A percentile compares a stretch with the other conserved stretches of the same genome.
Evolutionary conservation across 2,329 filamentous ascomycete genomes (phyloP).

Genomic region (Colletotrichum orchidophilum): DNA sequence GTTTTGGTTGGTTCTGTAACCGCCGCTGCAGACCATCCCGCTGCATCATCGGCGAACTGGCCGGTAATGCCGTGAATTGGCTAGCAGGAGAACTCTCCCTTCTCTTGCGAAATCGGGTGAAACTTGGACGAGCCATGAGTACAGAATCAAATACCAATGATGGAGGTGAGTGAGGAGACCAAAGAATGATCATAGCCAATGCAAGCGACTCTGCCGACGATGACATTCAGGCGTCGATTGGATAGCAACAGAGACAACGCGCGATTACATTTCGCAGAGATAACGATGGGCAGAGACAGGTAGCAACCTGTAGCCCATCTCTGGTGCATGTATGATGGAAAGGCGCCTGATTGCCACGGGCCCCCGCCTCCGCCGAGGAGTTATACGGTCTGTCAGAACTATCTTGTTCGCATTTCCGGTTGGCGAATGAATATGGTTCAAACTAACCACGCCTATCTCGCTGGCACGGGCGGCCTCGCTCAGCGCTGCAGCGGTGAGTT

Average conservation of each 20-base stretch:
- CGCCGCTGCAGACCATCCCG: not conserved
- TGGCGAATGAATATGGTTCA: not conserved
- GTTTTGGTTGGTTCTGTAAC: slow-evolving; percentile 18
- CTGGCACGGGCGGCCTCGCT: slow-evolving; percentile 3
- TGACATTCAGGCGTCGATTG: too few species aligned
- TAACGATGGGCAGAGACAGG: too few species aligned
- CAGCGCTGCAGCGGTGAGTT: slow-evolving; percentile 14
- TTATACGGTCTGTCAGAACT: not conserved
- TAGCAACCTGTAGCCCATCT: too few species aligned
- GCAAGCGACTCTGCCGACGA: not conserved
- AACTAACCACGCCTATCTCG: not conserved
- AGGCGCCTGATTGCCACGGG: not conserved
- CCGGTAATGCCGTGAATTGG: not conserved
- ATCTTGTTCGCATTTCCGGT: not conserved
- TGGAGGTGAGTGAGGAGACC: not conserved
- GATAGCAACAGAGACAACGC: too few species aligned
- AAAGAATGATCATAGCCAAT: too few species aligned
- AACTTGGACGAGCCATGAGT: not conserved
- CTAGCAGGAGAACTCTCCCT: not conserved
- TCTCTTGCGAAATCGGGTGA: not conserved
- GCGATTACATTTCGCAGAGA: too few species aligned
- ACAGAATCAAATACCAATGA: not conserved
- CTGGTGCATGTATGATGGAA: not conserved
- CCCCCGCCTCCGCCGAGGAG: not conserved
- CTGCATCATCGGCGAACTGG: not conserved